A percentile compares a stretch with the other conserved stretches of the same genome.
Conservation (phyloP, 164 flowering plant genomes). For the Santalum album region DNA sequence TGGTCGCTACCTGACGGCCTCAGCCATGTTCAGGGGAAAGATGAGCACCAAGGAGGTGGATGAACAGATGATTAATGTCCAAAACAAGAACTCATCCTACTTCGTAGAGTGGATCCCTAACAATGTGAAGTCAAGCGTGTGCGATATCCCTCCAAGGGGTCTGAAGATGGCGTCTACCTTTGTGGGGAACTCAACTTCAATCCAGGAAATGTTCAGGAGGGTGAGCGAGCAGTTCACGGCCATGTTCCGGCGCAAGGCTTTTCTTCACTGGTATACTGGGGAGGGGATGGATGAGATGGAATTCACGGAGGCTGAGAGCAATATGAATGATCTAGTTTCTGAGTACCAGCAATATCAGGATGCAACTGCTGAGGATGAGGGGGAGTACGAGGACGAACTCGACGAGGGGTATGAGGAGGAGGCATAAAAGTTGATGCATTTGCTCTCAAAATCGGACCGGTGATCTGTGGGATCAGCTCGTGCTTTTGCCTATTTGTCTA, state of each 20-base stretch:
- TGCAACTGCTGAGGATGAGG: constrained; percentile 75
- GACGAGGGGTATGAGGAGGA: constrained; percentile 32
- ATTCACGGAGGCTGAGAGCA: constrained; percentile 81
- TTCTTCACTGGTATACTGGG: constrained; percentile 80
- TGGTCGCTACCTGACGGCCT: constrained; percentile 77
- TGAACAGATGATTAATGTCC: constrained; percentile 79
- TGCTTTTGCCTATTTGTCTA: no score
- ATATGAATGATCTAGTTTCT: constrained; percentile 81
- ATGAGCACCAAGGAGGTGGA: constrained; percentile 89
- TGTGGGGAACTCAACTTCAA: constrained; percentile 72
- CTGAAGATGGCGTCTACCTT: constrained; percentile 78
- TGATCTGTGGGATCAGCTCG: no score
- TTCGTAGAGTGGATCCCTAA: constrained; percentile 81
- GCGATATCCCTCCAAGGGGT: constrained; percentile 51
- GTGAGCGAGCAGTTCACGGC: constrained; percentile 91
- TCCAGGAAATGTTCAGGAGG: constrained; percentile 81
- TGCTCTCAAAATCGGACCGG: no score
- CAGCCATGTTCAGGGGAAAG: constrained; percentile 80
- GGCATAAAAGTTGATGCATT: no score
- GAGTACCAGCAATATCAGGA: constrained; percentile 92
- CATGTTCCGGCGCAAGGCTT: constrained; percentile 82
- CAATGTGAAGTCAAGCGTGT: constrained; percentile 52
- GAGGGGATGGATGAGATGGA: constrained; percentile 92
- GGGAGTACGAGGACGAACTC: constrained; percentile 42
- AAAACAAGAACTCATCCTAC: constrained; percentile 84